Base-by-base conservation (phyloP, 257 asterid species). In the Fraxinus quadrangulata region DNA sequence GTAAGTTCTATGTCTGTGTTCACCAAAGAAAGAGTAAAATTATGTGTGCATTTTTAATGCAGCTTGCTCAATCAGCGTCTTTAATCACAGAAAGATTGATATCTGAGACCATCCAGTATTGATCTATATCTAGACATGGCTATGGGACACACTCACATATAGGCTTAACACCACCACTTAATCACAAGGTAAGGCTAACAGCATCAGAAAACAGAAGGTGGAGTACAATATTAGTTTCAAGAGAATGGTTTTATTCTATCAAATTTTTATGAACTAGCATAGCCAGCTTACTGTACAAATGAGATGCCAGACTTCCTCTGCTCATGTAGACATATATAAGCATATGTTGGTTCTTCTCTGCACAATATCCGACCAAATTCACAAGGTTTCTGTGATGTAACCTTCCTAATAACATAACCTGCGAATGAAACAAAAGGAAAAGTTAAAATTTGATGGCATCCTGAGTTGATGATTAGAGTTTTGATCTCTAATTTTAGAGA, bases 371-470 rank as follows among this genome's bases (percentile, higher is more conserved):
- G 67, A 92, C 88, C 92, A 95, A 89, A 90, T 95, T 95, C 88
- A 92, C 99, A 45, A 95, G 96, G 92, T 92, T 95, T 82, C 97
- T 87, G 74, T 95, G 99, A 85, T 92, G 99, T 82, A 95, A 84
- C 90, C 99, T 88, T 84, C 97, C 99, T 70, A 95, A 85, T 85
- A 95, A 82, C 91, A 85, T 89, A 77, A 95, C 99, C 99, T 95
- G 87, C 56, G 67, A 66, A 78, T 24, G 23, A 67, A 61, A 63
- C 47, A 61, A 83, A 67, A 83, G n/a, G 30, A 61, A 47, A 74
- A 70, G 28, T 47, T 36, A 72, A 30, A 28, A 39, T 26, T 1
- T 14, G 75, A 51, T 34, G 56, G 75, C 24, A 34, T 30, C 31
- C 39, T 65, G 13, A 71, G 63, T 37, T 66, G 21, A 65, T 12